Conservation (phyloP, 768 basidiomycete species). For the Nidula microcarpa region DNA sequence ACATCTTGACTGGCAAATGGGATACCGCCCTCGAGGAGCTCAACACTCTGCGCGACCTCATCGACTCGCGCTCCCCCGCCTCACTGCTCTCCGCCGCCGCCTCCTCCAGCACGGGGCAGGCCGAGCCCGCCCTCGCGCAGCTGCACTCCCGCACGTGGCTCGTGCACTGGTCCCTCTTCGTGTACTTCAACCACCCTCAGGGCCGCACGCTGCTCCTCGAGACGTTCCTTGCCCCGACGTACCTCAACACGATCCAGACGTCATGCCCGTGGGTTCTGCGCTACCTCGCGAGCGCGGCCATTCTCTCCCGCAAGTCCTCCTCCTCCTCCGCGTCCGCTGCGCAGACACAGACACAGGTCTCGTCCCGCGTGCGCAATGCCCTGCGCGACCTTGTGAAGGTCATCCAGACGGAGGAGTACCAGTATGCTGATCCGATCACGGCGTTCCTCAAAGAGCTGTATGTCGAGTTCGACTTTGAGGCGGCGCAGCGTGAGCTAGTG, state of each 20-base stretch:
- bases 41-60: constrained; percentile 88
- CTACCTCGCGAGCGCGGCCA: constrained; percentile 90
- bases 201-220: constrained; percentile 92
- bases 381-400: constrained; percentile 91
- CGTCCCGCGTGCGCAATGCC: constrained; percentile 80
- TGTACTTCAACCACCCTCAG: constrained; percentile 95
- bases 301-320: constrained; percentile 82
- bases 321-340: constrained; percentile 38
- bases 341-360: constrained; percentile 26
- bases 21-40: constrained; percentile 93
- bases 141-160: constrained; percentile 96
- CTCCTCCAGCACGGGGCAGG: constrained; percentile 18
- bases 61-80: constrained; percentile 74
- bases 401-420: constrained; percentile 93
- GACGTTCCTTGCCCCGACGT: constrained; percentile 93
- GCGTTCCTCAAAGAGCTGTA: constrained; percentile 92
- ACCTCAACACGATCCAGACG: constrained; percentile 98
- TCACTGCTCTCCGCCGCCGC: constrained; percentile 37
- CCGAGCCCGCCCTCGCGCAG: constrained; percentile 77
- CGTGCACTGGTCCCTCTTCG: constrained; percentile 96
- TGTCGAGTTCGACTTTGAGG: constrained; percentile 94
- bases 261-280: constrained; percentile 92
- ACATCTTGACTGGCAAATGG: constrained; percentile 94
- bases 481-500: constrained; percentile 79
- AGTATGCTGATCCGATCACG: constrained; percentile 92